Base-by-base conservation (phyloP, 371 early-diverging fungal species). In the Coemansia sp. region DNA sequence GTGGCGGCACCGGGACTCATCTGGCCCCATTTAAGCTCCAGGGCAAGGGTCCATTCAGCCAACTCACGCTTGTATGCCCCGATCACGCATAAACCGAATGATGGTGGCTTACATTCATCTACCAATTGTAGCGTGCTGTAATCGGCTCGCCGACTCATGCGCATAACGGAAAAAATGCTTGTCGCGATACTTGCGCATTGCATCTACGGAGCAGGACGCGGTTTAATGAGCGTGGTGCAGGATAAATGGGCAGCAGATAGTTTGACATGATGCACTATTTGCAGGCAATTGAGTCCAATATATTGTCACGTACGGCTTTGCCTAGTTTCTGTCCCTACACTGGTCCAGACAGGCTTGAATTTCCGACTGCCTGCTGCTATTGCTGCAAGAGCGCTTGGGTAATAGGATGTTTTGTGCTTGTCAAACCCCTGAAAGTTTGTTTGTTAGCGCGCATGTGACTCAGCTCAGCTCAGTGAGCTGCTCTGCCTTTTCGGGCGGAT, bases 401-500 rank as follows among this genome's bases (percentile, higher is more conserved):
- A 33, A 33, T 33, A 44, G 16, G 11, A 12, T 1, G 44, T 3
- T 5, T 44, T 44, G 12, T n/a, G 44, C n/a, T n/a, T 50, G 50
- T 9, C 50, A 20, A 48, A 48, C 5, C 18, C 54, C 14, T 14
- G n/a, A 14, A 18, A 14, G 28, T 23, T 26, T 12, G 5, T 54
- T 28, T 54, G n/a, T 23, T 14, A 2, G 28, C 16, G n/a, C 54
- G n/a, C 37, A 33, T 33, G 37, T 26, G 54, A 16, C 28, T 54
- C 54, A 37, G 57, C 33, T 56, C 57, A 37, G 57, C 33, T 56
- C 57, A 37, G n/a, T 20, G 57, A 56, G 57, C 57, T 37, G 57
- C 54, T 5, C 5, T 16, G 53, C 25, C 25, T 18, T 23, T 23
- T 20, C 7, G 18, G 23, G 53, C 53, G 28, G 28, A 26, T 54